A percentile compares a stretch with the other conserved stretches of the same genome.
Evolutionary conservation across 805 yeast species (phyloP).

Genomic region (Blastobotrys attinorum): DNA sequence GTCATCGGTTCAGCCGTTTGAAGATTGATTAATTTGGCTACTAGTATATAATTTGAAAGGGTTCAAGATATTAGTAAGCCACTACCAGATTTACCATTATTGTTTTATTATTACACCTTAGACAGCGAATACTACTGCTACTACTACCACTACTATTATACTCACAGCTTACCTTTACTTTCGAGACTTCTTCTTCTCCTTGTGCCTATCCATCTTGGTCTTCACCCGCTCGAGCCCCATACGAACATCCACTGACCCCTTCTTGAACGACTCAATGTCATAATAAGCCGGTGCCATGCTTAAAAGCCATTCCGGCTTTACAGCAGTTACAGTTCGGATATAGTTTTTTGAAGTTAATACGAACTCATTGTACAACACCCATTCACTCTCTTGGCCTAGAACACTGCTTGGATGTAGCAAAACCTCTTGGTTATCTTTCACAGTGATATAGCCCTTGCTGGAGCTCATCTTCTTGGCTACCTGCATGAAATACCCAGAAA

Average conservation of each 20-base stretch:
- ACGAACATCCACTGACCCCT: constrained; percentile 68
- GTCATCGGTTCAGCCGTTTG: too few species aligned
- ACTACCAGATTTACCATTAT: too few species aligned
- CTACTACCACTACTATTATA: too few species aligned
- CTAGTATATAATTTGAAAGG: too few species aligned
- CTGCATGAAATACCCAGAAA: constrained; percentile 97
- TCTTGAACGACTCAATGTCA: constrained; percentile 51
- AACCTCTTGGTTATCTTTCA: constrained; percentile 94
- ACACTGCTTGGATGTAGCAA: constrained; percentile 90
- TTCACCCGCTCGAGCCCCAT: constrained; percentile 58
- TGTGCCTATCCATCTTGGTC: constrained; percentile 31
- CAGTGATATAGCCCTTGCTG: constrained; percentile 58
- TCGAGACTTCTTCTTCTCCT: constrained; percentile 7
- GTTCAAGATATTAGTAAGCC: too few species aligned
- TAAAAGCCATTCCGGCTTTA: constrained; percentile 87
- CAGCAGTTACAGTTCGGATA: constrained; percentile 85
- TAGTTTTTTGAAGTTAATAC: constrained; percentile 90
- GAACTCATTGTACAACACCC: constrained; percentile 93
- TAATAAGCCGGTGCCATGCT: constrained; percentile 72
- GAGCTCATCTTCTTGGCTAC: constrained; percentile 84
- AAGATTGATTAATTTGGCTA: too few species aligned
- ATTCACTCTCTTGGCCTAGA: constrained; percentile 79
- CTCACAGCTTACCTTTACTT: constrained; percentile 1
- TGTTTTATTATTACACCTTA: too few species aligned
- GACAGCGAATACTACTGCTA: too few species aligned